phyloP scores from a whole-genome alignment of 805 yeast genomes.

The Yamadazyma endophytica region DNA sequence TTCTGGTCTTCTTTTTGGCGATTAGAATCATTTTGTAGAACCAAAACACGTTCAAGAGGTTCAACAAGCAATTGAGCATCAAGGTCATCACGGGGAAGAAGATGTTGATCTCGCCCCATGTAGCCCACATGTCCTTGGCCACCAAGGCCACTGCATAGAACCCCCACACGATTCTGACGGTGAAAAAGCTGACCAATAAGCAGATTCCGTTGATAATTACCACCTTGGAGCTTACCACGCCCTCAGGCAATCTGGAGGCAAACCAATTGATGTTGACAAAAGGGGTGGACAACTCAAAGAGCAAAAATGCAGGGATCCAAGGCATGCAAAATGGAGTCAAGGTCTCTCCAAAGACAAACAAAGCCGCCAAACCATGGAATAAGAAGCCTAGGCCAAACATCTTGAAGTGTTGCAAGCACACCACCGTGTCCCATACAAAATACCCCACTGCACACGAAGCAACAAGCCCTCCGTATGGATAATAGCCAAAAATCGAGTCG shows the following conservation, averaged over 20 bases:
- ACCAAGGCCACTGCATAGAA: constrained; percentile 60
- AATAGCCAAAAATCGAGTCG: constrained; percentile 52
- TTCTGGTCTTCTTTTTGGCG: constrained; percentile 50
- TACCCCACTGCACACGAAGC: constrained; percentile 76
- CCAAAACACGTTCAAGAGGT: constrained; percentile 77
- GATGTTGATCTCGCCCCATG: constrained; percentile 41
- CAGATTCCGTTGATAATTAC: constrained; percentile 67
- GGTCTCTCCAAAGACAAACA: constrained; percentile 63
- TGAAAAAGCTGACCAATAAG: constrained; percentile 67
- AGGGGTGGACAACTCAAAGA: constrained; percentile 89
- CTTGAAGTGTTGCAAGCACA: constrained; percentile 59
- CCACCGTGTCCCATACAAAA: constrained; percentile 82
- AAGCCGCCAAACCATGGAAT: constrained; percentile 79
- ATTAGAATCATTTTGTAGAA: constrained; percentile 78
- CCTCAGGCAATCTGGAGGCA: constrained; percentile 69
- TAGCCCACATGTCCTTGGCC: constrained; percentile 43
- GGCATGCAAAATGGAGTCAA: constrained; percentile 74
- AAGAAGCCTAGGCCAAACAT: constrained; percentile 80
- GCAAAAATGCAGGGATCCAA: constrained; percentile 75
- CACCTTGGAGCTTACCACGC: constrained; percentile 50
- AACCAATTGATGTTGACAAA: constrained; percentile 95
- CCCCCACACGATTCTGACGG: constrained; percentile 84
- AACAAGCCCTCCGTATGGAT: constrained; percentile 73
- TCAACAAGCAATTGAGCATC: constrained; percentile 56
- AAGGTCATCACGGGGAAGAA: constrained; percentile 50